Evolutionary conservation across 805 yeast species (phyloP), one percentile per base, ranked within the genome.

Genomic region (Teunomyces cretensis): DNA sequence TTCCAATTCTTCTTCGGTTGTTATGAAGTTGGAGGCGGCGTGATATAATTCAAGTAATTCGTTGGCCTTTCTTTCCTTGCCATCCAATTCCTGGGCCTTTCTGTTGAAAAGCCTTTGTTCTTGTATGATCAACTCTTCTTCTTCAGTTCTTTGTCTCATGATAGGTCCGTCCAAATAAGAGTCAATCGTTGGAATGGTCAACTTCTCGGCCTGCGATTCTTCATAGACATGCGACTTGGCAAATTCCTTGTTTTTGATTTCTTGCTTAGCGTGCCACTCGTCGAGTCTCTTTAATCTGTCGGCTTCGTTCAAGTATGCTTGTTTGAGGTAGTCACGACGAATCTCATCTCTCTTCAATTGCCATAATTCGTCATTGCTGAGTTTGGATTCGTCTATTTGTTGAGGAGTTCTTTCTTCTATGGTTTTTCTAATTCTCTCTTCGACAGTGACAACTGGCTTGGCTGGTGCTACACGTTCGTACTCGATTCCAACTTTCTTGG

Each of bases 101-200:
- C 94, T 77, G 65, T 90, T 91, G 54, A 85, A 78, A 39, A 70
- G 65, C 53, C 91, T 76, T 62, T 86, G 87, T 55, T 80, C 75
- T 26, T 64, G 55, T 51, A 88, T 67, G 24, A 77, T 56, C 43
- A 74, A 77, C 41, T 67, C 62, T 65, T 91, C 96, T 56, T 83
- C 94, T 17, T 68, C 72, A 0, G 95, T 85, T 63, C 96, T 78
- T 39, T 68, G 78, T 58, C 86, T 77, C 74, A 91, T 79, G 48
- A 89, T 67, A 12, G 92, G 87, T 2, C 87, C 88, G 16, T 76
- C 63, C 48, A 88, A 64, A 51, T 81, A 74, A 31, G 77, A 74
- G 55, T 85, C 89, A 46, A 90, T 72, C 1, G 96, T 86, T 39
- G 97, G 97, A 41, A 88, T 71, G 1, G 96, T 88, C 57, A 84